A percentile compares a stretch with the other conserved stretches of the same genome.
These are phyloP conservation scores for Viola pubescens DNA, from an alignment of 441 rosid genomes.

Conservation along the genomic window DNA sequence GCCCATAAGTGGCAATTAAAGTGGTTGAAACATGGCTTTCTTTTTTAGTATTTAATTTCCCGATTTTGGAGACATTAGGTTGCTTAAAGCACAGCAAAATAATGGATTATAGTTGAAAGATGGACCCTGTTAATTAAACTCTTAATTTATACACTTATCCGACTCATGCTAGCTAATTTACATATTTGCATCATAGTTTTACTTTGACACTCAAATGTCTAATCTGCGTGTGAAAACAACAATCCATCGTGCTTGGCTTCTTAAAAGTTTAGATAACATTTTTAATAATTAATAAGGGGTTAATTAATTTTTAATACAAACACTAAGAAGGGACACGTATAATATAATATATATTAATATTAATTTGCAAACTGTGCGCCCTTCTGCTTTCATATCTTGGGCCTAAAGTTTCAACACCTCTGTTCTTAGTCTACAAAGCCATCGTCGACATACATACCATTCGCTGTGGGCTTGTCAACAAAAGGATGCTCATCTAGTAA, in stretches of 20 bases:
- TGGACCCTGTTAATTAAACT: not conserved
- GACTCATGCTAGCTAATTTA: too few species aligned
- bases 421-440: constrained; percentile 10
- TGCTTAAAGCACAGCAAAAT: constrained; percentile 35
- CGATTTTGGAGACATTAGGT: constrained; percentile 24
- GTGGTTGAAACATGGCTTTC: constrained; percentile 3
- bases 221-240: constrained; percentile 11
- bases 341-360: too few species aligned
- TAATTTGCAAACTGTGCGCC: not conserved
- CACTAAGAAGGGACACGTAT: too few species aligned
- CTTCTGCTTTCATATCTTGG: constrained; percentile 8
- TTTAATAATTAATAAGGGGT: not conserved
- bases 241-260: constrained; percentile 5
- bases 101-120: constrained; percentile 12
- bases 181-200: too few species aligned
- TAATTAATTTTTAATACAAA: not conserved
- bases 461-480: constrained; percentile 25
- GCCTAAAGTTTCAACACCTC: constrained; percentile 26
- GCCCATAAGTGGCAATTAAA: constrained; percentile 17
- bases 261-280: not conserved
- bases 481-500: constrained; percentile 13
- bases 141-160: too few species aligned
- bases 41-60: constrained; percentile 1
- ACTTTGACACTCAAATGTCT: not conserved
- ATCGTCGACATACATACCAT: constrained; percentile 8